Evolutionary conservation across 306 rosid genomes (phyloP).

Genomic region (Vigna radiata): DNA sequence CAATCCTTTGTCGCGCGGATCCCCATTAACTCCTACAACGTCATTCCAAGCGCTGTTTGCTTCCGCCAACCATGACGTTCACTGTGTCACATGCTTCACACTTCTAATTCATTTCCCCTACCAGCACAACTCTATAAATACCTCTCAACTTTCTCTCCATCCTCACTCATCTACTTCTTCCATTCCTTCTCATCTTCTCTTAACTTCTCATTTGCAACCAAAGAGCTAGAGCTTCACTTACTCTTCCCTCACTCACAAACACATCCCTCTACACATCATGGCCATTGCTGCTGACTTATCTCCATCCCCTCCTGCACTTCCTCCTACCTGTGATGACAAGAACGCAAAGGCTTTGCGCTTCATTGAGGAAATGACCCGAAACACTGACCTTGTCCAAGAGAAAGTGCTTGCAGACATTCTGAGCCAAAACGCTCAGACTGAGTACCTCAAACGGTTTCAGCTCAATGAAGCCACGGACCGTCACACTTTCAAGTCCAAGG

Average conservation of each 20-base stretch:
- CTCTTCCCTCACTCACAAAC: background rate
- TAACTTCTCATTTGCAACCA: background rate
- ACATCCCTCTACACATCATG: conserved; percentile 47
- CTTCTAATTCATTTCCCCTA: background rate
- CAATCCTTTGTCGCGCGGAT: conserved; percentile 19
- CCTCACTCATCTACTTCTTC: background rate
- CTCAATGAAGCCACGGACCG: conserved; percentile 76
- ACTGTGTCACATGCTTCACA: conserved; percentile 30
- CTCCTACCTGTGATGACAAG: conserved; percentile 53
- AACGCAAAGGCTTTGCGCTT: conserved; percentile 64
- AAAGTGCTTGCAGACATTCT: conserved; percentile 66
- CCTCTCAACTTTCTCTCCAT: background rate
- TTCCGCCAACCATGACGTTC: conserved; percentile 20
- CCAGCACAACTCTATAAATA: conserved; percentile 48
- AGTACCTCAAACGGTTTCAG: conserved; percentile 63
- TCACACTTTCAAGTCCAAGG: conserved; percentile 62
- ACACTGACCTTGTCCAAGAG: conserved; percentile 59
- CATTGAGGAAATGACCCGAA: conserved; percentile 67
- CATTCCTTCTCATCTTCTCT: background rate
- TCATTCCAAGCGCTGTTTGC: conserved; percentile 45
- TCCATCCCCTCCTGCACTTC: conserved; percentile 50
- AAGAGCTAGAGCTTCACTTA: background rate
- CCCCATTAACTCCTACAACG: background rate
- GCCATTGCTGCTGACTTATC: conserved; percentile 47
- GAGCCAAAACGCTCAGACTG: conserved; percentile 64